Base-by-base conservation (phyloP, 257 asterid species). In the Penstemon newberryi region DNA sequence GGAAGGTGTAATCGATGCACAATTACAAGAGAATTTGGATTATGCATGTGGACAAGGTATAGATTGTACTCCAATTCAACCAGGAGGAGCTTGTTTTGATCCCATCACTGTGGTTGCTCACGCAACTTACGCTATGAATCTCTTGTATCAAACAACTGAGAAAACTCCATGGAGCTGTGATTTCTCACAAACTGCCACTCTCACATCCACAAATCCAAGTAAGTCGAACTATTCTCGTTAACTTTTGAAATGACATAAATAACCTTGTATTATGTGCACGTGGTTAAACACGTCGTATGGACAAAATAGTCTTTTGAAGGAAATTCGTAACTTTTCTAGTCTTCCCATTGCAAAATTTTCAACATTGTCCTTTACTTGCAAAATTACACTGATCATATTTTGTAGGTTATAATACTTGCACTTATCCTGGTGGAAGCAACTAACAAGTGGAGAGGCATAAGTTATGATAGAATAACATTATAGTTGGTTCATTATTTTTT, bases 81-180 rank as follows among this genome's bases (percentile, higher is more conserved):
- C 85, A 0, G 87, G 91, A 7, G 89, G 91, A 11, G 79, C 86
- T 76, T 89, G 89, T 82, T 86, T 86, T 67, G 90, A 82, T 65
- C 88, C 93, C 8, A 76, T 75, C 44, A 78, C 85, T 0, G 11
- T 81, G 52, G 74, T 69, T 41, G 75, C 87, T 37, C 94, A 84
- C 39, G 96, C 96, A 8, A 65, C 88, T 6, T 86, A 79, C 63
- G 94, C 91, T 50, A 83, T 89, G 87, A 89, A 86, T 67, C 85
- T 80, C 46, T 69, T 82, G 8, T 77, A 81, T 75, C 88, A 86
- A 71, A 70, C 54, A 3, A 44, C 79, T 0, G 81, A 47, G 41
- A 78, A 65, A 60, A 70, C 75, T 74, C 83, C 85, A 9, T 63
- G 13, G 76, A 56, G 60, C 11, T 86, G 95, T 55, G 87, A 85